These are phyloP conservation scores for Lipomyces kockii DNA, from an alignment of 805 yeast species.

Conservation along the genomic window DNA sequence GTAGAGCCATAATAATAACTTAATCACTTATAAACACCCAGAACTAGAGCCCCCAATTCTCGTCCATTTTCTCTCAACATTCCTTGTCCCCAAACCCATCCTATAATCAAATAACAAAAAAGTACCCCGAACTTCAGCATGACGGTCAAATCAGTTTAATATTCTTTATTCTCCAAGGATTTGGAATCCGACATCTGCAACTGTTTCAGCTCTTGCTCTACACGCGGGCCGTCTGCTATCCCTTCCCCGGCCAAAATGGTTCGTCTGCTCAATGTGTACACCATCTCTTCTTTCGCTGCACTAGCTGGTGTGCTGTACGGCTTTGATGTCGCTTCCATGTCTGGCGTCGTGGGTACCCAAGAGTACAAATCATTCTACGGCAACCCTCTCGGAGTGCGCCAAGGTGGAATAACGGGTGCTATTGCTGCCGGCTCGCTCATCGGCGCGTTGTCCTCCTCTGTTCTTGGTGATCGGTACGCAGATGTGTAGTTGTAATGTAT, in stretches of 20 bases:
- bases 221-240: neutral
- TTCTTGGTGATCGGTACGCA: conserved; percentile 4
- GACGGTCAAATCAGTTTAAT: too few relatives aligned
- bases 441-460: neutral
- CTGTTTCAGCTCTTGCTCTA: too few relatives aligned
- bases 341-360: conserved; percentile 1
- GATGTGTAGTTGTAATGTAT: neutral
- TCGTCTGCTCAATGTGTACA: neutral
- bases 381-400: neutral
- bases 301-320: conserved; percentile 3
- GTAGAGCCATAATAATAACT: too few relatives aligned
- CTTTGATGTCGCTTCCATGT: conserved; percentile 3
- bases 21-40: too few relatives aligned
- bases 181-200: too few relatives aligned
- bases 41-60: too few relatives aligned
- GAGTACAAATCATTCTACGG: neutral
- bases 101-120: too few relatives aligned
- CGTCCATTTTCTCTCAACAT: too few relatives aligned
- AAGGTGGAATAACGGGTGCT: neutral
- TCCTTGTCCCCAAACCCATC: too few relatives aligned
- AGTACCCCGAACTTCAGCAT: too few relatives aligned
- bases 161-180: too few relatives aligned
- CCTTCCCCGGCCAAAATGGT: conserved; percentile 1
- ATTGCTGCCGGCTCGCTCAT: neutral
- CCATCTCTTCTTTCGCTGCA: neutral